Conservation (phyloP, 148 eudicot genomes). For the Rhododendron griersonianum region DNA sequence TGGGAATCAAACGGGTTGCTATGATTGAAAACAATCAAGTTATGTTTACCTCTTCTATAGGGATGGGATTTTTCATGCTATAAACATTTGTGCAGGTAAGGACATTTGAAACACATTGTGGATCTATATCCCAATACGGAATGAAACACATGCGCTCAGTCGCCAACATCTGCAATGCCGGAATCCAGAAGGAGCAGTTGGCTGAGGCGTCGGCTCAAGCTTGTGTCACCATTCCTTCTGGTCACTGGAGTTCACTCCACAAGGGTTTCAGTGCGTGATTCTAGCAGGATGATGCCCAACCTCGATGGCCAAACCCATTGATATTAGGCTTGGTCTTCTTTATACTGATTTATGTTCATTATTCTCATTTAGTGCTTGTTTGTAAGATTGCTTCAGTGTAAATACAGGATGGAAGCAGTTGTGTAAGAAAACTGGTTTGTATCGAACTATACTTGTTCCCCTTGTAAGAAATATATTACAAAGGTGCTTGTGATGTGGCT, state of each 20-base stretch:
- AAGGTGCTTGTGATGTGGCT: neutral
- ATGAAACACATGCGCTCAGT: conserved; percentile 97
- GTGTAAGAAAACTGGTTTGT: neutral
- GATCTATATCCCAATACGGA: conserved; percentile 85
- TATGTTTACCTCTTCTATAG: neutral
- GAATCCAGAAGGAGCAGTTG: conserved; percentile 64
- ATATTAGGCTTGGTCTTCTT: neutral
- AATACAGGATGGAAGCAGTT: conserved; percentile 3
- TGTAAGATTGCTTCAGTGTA: neutral
- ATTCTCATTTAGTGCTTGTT: neutral
- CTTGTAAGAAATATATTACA: neutral
- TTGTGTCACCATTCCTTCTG: conserved; percentile 61
- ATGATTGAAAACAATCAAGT: neutral
- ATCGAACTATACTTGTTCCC: neutral
- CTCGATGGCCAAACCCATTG: neutral
- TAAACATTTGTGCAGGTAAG: conserved; percentile 50
- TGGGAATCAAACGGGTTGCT: neutral
- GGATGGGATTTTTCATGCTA: neutral
- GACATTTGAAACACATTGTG: conserved; percentile 81
- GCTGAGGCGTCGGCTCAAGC: conserved; percentile 82
- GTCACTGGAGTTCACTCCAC: conserved; percentile 80
- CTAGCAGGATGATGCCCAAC: neutral
- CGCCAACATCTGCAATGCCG: conserved; percentile 90
- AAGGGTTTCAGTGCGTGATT: conserved; percentile 78
- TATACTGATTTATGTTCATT: neutral